Evolutionary conservation across 2,329 filamentous ascomycete species (phyloP), one percentile per base, ranked within the genome.

Genomic region (Pseudogymnoascus sp.): DNA sequence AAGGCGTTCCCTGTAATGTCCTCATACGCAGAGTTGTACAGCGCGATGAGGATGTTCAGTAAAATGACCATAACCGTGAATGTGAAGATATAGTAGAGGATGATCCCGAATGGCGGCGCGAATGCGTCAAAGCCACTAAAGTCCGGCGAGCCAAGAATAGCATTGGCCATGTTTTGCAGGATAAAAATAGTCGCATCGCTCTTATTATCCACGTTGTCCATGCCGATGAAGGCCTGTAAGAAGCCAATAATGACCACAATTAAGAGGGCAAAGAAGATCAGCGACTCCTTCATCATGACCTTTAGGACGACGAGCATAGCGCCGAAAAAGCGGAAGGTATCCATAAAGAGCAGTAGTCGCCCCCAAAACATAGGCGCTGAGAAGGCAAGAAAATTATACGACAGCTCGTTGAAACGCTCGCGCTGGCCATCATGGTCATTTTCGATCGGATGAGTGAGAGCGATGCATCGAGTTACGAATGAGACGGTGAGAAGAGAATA

Each of bases 251-350:
- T 82, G 63, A 99, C 87, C 60, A 97, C 87, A 60, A 89, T 78
- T 8, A 99, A 82, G 16, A 99, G 81, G 1, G 92, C 91, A 71
- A 99, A 99, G 80, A 99, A 99, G 67, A 97, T 97, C 68, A 97
- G 80, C 0, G 90, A 95, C 75, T 93, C 89, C 71, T 91, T 91
- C 89, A 93, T 92, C 90, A 93, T 92, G 60, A 92, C 89, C 74
- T 97, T 96, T 49, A 99, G 80, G 1, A 99, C 92, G 1, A 99
- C 93, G 1, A 99, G 84, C 94, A 99, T 99, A 59, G 93, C 92
- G 23, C 94, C 94, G 70, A 99, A 99, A 80, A 99, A 99, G 62
- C 90, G 87, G 81, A 96, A 85, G 35, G 89, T 91, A 75, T 99
- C 94, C 16, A 99, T 84, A 72, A 97, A 99, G 5, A 99, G 84